A percentile compares a stretch with the other conserved stretches of the same genome.
These are phyloP conservation scores for Torrubiellomyces zombiae DNA, from an alignment of 2,329 filamentous ascomycete species.

Conservation along the genomic window DNA sequence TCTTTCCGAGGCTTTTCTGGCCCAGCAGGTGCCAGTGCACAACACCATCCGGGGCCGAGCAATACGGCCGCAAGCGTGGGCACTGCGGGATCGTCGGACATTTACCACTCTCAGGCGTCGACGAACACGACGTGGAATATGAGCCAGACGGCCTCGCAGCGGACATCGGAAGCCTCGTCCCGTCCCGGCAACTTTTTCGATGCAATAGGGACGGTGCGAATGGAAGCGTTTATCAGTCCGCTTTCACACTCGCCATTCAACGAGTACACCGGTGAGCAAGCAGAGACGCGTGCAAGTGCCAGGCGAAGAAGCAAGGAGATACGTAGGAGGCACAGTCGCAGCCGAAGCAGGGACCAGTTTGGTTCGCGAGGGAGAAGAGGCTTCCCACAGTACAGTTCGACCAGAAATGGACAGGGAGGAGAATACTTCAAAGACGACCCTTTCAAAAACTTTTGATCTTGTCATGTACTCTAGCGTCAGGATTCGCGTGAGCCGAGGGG, in stretches of 20 bases:
- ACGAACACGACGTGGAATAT: constrained; percentile 26
- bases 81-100: constrained; percentile 44
- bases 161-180: constrained; percentile 40
- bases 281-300: constrained; percentile 29
- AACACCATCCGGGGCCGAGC: constrained; percentile 35
- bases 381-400: too few species aligned
- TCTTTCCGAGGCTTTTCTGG: constrained; percentile 68
- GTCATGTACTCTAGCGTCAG: too few species aligned
- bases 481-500: too few species aligned
- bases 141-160: constrained; percentile 27
- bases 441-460: constrained; percentile 40
- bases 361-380: constrained; percentile 18
- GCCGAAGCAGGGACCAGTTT: constrained; percentile 35
- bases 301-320: constrained; percentile 39
- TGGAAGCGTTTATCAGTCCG: constrained; percentile 87
- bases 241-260: constrained; percentile 31
- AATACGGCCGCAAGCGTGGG: constrained; percentile 38
- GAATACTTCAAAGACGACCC: constrained; percentile 43
- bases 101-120: constrained; percentile 38
- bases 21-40: constrained; percentile 23
- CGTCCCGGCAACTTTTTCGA: constrained; percentile 57
- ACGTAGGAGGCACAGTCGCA: constrained; percentile 34
- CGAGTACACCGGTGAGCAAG: constrained; percentile 30
- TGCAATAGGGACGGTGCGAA: constrained; percentile 76
- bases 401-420: constrained; percentile 12